Base-by-base conservation (phyloP, 2,329 filamentous ascomycete genomes). In the Cryphonectria naterciae region DNA sequence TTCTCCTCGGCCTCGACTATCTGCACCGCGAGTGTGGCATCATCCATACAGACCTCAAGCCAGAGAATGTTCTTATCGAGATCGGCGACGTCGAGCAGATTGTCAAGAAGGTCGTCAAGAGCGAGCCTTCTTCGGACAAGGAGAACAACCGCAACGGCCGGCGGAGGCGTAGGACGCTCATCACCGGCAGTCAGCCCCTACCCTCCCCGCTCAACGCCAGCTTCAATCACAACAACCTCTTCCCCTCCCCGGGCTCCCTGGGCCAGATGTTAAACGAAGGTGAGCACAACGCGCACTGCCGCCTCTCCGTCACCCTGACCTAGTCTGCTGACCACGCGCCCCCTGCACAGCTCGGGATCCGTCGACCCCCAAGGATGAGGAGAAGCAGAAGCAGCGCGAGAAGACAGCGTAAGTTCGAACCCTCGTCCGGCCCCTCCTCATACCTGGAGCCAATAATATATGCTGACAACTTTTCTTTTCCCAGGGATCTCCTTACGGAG, bases 51-150 rank as follows among this genome's bases (percentile, higher is more conserved):
- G 95, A 98, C 79, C 84, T 98, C 76, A 98, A 99, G 82, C 96
- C 96, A 64, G 96, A 99, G 80, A 99, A 99, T 79, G 96, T 99
- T 43, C 86, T 99, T 75, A 98, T 99, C 79, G 96, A 99, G 83
- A 98, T 99, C 78, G 96, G 96, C 75, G 96, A 99, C 77, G 96
- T 99, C 65, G 96, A 99, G 84, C 94, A 98, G 81, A 98, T 98
- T 74, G 96, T 99, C 71, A 95, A 97, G 83, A 94, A 93, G 72
- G 95, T 97, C 74, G 95, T 99, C 69, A 95, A 97, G 82, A 93
- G 91, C 73, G 93, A 96, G 65, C 77, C 83, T 32, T 79, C 83
- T 32, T 79, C 77, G 70, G 91, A 92, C 73, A 96, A 96, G 81
- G 94, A 97, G 79, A 94, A 95, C 79, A 94, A 97, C 78, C 89